phyloP scores from a whole-genome alignment of 2,329 filamentous ascomycete species.

The Hawksworthiomyces lignivorus region DNA sequence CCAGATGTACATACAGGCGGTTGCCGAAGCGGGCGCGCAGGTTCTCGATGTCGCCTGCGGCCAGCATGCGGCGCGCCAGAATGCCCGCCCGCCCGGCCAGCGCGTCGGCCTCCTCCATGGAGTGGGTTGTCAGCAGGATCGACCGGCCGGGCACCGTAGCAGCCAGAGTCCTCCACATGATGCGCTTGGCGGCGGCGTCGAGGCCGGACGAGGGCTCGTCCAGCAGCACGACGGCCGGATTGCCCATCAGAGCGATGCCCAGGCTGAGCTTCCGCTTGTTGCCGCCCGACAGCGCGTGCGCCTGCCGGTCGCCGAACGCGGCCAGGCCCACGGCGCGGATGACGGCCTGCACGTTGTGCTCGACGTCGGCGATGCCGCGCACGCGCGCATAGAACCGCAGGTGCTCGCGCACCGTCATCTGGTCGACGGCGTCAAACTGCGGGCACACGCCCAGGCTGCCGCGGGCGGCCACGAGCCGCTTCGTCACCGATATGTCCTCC shows the following conservation, averaged over 20 bases:
- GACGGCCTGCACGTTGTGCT: conserved; percentile 70
- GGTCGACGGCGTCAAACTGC: conserved; percentile 79
- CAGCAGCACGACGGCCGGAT: conserved; percentile 76
- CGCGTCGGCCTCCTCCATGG: conserved; percentile 91
- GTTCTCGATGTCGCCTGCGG: conserved; percentile 66
- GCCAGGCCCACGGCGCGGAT: conserved; percentile 73
- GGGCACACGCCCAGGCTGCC: conserved; percentile 84
- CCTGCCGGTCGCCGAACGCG: conserved; percentile 66
- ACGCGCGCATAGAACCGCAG: conserved; percentile 81
- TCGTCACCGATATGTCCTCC: conserved; percentile 67
- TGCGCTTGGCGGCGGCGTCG: conserved; percentile 81
- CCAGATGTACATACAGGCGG: conserved; percentile 72
- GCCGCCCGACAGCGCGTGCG: conserved; percentile 72
- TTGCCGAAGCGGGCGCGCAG: conserved; percentile 71
- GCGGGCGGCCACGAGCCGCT: conserved; percentile 63
- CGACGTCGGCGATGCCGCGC: conserved; percentile 66
- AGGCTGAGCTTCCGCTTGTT: conserved; percentile 91
- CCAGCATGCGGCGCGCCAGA: conserved; percentile 77
- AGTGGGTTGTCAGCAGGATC: conserved; percentile 83
- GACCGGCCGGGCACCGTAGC: conserved; percentile 69
- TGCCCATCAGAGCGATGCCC: conserved; percentile 87
- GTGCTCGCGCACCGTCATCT: conserved; percentile 84
- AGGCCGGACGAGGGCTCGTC: conserved; percentile 86
- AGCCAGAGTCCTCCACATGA: conserved; percentile 85
- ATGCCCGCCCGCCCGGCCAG: conserved; percentile 79